Evolutionary conservation across 2,329 filamentous ascomycete genomes (phyloP).

Genomic region (Fusarium sp.): DNA sequence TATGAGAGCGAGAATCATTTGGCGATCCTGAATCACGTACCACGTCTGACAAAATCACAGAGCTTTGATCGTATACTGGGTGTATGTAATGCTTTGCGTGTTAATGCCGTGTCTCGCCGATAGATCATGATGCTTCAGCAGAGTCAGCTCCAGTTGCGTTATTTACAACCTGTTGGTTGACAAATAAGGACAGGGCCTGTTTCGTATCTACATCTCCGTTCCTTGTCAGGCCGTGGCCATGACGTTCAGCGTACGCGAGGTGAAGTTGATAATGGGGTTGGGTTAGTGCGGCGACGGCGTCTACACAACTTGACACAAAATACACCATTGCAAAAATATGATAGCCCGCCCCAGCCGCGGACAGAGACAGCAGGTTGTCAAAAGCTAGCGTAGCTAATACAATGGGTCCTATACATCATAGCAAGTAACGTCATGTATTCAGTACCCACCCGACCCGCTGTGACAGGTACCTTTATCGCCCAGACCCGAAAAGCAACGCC

Average conservation of each 20-base stretch:
- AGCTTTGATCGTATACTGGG: background rate
- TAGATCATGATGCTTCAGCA: conserved; percentile 4
- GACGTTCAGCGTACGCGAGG: conserved; percentile 33
- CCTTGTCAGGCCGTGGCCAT: conserved; percentile 32
- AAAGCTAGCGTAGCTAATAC: conserved; percentile 33
- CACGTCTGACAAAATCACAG: conserved; percentile 11
- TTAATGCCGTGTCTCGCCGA: conserved; percentile 11
- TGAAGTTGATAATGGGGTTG: conserved; percentile 35
- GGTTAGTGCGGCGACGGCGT: conserved; percentile 46
- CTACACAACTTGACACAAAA: conserved; percentile 28
- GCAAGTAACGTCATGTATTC: conserved; percentile 11
- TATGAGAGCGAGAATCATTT: conserved; percentile 25
- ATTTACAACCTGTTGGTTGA: conserved; percentile 34
- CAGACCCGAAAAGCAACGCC: conserved; percentile 29
- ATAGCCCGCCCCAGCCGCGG: conserved; percentile 46
- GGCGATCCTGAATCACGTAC: conserved; percentile 10
- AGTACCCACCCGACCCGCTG: conserved; percentile 20
- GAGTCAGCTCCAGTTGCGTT: conserved; percentile 26
- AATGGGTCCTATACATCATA: background rate
- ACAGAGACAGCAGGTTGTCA: conserved; percentile 19
- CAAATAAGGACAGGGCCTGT: conserved; percentile 33
- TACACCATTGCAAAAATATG: conserved; percentile 10
- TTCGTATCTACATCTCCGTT: conserved; percentile 22
- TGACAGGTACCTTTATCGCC: conserved; percentile 37
- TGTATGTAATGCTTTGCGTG: conserved; percentile 5